phyloP scores from a whole-genome alignment of 1,284 basidiomycete genomes.

The Moesziomyces antarcticus region DNA sequence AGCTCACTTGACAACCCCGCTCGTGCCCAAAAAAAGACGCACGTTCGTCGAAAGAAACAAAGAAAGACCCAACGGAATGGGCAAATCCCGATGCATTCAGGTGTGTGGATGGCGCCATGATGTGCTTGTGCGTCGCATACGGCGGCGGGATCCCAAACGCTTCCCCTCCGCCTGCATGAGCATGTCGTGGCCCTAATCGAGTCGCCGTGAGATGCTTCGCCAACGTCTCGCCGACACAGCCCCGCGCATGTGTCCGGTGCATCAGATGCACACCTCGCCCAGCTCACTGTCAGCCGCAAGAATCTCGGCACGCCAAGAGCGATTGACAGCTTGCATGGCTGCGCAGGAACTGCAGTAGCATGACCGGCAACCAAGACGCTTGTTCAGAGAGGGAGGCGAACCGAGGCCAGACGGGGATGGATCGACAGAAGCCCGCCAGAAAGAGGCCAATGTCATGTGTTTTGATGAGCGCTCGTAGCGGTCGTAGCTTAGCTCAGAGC shows the following conservation, averaged over 20 bases:
- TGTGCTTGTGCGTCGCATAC: constrained; percentile 5
- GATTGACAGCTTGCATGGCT: no score
- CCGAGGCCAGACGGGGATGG: background rate
- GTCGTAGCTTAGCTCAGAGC: background rate
- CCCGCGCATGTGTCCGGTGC: constrained; percentile 9
- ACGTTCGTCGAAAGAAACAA: background rate
- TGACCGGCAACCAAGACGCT: no score
- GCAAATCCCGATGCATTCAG: no score
- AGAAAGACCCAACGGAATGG: no score
- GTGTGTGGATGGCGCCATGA: background rate
- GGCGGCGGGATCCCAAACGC: constrained; percentile 1
- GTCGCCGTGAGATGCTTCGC: constrained; percentile 43
- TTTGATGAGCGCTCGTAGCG: constrained; percentile 7
- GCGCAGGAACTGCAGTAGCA: no score
- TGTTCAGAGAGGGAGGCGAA: background rate
- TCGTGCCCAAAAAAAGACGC: no score
- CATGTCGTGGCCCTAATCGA: constrained; percentile 16
- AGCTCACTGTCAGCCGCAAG: background rate
- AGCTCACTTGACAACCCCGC: background rate
- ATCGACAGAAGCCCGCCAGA: constrained; percentile 1
- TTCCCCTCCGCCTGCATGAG: constrained; percentile 12
- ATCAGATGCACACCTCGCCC: constrained; percentile 2
- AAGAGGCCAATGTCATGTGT: constrained; percentile 35
- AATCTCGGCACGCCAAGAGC: background rate
- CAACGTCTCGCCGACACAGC: constrained; percentile 16